Evolutionary conservation across 805 yeast species (phyloP).

Genomic region (Starmera caribaea): DNA sequence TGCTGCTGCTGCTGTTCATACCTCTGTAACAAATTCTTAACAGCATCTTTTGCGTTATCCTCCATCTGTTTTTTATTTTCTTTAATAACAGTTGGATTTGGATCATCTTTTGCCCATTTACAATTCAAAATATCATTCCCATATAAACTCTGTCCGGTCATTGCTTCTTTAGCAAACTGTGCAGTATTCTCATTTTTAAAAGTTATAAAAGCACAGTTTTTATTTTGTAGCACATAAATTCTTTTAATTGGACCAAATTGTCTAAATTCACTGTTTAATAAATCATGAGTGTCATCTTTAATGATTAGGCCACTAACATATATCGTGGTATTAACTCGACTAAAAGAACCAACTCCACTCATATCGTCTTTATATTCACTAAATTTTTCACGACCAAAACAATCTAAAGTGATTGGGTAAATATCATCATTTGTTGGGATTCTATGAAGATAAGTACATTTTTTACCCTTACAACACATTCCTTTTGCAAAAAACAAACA

Average conservation of each 20-base stretch:
- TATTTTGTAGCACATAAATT: constrained; percentile 47
- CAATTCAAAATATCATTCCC: constrained; percentile 59
- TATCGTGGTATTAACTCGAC: constrained; percentile 58
- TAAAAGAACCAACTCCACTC: constrained; percentile 87
- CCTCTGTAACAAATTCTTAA: constrained; percentile 30
- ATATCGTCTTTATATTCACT: constrained; percentile 81
- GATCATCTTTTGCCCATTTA: constrained; percentile 88
- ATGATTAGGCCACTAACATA: constrained; percentile 56
- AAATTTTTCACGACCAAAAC: constrained; percentile 88
- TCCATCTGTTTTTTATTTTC: constrained; percentile 29
- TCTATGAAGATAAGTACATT: constrained; percentile 72
- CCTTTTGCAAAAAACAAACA: constrained; percentile 89
- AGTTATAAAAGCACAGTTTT: constrained; percentile 73
- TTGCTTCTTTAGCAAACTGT: constrained; percentile 92
- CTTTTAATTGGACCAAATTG: constrained; percentile 72
- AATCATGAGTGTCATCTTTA: constrained; percentile 26
- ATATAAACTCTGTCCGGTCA: constrained; percentile 72
- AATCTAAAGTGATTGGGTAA: constrained; percentile 60
- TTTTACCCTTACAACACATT: constrained; percentile 67
- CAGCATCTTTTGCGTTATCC: constrained; percentile 26
- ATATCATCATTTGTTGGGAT: constrained; percentile 56
- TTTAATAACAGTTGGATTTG: constrained; percentile 53
- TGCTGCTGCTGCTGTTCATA: constrained; percentile 17
- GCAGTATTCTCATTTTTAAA: constrained; percentile 63
- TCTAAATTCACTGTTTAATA: constrained; percentile 41